Conservation (phyloP, 129 eudicot genomes). For the Flaveria sonorensis region DNA sequence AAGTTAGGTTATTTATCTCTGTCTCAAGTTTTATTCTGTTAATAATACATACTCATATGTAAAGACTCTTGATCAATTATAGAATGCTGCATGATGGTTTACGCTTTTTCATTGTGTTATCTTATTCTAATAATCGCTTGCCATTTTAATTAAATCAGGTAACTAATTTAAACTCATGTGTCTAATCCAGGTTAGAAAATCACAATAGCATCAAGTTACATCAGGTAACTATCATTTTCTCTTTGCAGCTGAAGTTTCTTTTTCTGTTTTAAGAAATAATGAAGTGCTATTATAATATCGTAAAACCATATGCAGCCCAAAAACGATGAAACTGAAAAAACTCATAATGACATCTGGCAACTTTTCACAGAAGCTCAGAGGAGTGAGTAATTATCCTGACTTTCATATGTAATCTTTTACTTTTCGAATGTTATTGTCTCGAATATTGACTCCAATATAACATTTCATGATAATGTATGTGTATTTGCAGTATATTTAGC, state of each 20-base stretch:
- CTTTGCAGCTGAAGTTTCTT: background rate
- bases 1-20: background rate
- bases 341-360: slow-evolving; percentile 46
- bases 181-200: slow-evolving; percentile 39
- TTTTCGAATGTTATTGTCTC: background rate
- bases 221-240: slow-evolving; percentile 39
- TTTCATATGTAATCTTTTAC: background rate
- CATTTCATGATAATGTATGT: background rate
- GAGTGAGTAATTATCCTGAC: slow-evolving; percentile 39
- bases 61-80: background rate
- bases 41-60: background rate
- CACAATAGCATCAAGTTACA: slow-evolving; percentile 30
- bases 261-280: slow-evolving; percentile 1
- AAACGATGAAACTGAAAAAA: slow-evolving; percentile 33
- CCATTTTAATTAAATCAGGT: background rate
- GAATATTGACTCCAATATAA: background rate
- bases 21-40: background rate
- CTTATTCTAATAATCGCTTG: background rate
- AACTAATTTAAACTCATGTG: background rate
- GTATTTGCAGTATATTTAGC: background rate
- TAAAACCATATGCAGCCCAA: slow-evolving; percentile 29
- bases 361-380: slow-evolving; percentile 71
- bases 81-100: background rate
- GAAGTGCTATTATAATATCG: background rate
- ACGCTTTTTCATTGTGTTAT: background rate